phyloP scores from a whole-genome alignment of 441 rosid species.

The Arabidopsis lyrata region DNA sequence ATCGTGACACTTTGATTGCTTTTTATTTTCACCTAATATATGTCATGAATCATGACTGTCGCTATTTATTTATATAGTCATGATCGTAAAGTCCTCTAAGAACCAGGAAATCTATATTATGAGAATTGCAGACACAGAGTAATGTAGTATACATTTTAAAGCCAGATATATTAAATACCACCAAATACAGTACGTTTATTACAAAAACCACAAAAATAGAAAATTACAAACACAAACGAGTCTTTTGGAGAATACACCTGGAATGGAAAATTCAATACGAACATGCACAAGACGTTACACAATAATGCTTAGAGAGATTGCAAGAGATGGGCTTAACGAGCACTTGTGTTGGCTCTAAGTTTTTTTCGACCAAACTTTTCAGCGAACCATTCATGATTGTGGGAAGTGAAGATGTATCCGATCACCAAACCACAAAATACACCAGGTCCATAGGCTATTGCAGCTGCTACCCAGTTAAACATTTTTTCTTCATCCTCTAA shows the following conservation, averaged over 20 bases:
- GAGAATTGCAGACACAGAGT: too few relatives aligned
- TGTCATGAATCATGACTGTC: too few relatives aligned
- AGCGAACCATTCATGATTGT: not conserved
- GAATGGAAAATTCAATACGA: not conserved
- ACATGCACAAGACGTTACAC: not conserved
- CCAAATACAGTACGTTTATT: too few relatives aligned
- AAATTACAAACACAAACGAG: not conserved
- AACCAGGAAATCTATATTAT: too few relatives aligned
- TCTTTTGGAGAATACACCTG: not conserved
- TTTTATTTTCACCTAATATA: too few relatives aligned
- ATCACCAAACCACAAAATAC: conserved; percentile 18
- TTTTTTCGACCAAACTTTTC: conserved; percentile 11
- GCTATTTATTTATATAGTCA: too few relatives aligned
- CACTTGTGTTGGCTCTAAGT: not conserved
- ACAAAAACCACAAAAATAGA: not conserved
- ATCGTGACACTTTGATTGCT: too few relatives aligned
- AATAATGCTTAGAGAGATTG: not conserved
- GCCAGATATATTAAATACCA: too few relatives aligned
- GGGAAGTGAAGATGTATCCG: conserved; percentile 23
- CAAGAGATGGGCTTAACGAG: not conserved
- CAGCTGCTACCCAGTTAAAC: conserved; percentile 37
- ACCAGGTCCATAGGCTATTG: conserved; percentile 30
- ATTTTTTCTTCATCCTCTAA: conserved; percentile 1
- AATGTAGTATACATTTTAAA: too few relatives aligned
- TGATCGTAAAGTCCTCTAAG: too few relatives aligned